Evolutionary conservation across 176 grass and related monocot species (phyloP), one percentile per base, ranked within the genome.

Genomic region (Urochloa ruziziensis): DNA sequence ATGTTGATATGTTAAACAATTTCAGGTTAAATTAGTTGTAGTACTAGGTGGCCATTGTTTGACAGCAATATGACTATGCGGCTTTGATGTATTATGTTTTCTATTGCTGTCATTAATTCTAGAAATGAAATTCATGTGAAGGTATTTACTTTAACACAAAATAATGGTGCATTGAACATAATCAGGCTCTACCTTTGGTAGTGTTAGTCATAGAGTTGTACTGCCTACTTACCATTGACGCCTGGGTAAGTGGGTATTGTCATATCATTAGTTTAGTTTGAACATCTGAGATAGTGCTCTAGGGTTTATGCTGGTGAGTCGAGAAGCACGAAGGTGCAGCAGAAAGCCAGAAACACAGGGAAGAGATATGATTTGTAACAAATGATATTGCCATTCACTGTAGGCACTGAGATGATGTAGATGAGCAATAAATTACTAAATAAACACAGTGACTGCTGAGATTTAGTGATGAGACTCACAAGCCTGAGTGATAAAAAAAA

Each of bases 401-500:
- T 39, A 75, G 17, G 32, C 35, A 75, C 21, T 58, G 29, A 59
- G 9, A 63, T 63, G 8, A 70, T 77, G 37, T 59, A 16, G 44
- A 72, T 30, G 46, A 73, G n/a, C n/a, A n/a, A n/a, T n/a, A 46
- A 69, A 36, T 37, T 36, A 69, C 42, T 52, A 63, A 86, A 62
- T 6, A 79, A 80, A 47, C 56, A 73, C 10, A 27, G 56, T 66
- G 14, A 30, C 7, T 74, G 34, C 27, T 43, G 23, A 37, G 63
- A 23, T 19, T 65, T 49, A 60, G 40, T 69, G 6, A 49, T n/a
- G 10, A 33, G 80, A 33, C 29, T 67, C 3, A 10, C 32, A 63
- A n/a, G 10, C 19, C 34, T 34, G 10, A 7, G 2, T 19, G 29
- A 78, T 35, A 44, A 33, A 34, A n/a, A 54, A 43, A 21, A 44